Conservation (phyloP, 176 grass and related monocot genomes). For the Hyparrhenia diplandra region DNA sequence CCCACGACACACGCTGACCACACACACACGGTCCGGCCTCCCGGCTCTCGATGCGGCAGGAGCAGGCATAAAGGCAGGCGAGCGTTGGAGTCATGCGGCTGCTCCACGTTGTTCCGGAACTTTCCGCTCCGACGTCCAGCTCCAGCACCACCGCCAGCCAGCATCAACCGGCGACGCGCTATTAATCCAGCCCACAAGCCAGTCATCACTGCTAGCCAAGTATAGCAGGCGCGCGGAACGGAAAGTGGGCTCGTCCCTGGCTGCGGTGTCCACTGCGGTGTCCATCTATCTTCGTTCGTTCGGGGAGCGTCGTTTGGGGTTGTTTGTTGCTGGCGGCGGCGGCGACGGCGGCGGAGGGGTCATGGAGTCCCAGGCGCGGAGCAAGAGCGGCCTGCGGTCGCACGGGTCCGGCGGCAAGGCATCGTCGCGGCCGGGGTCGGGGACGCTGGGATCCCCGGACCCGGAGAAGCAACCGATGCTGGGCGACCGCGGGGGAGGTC, state of each 20-base stretch:
- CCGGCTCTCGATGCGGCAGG: not conserved
- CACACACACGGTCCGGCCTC: not conserved
- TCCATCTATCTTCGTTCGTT: not conserved
- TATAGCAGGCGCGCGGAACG: not conserved
- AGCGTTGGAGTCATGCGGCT: slow-evolving; percentile 4
- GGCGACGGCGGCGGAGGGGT: not conserved
- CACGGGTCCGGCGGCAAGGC: slow-evolving; percentile 37
- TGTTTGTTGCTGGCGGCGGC: not conserved
- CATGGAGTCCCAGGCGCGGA: slow-evolving; percentile 38
- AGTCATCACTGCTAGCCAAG: not conserved
- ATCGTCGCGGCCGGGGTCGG: slow-evolving; percentile 4
- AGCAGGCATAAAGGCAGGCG: slow-evolving; percentile 26
- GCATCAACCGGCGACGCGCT: too few species aligned
- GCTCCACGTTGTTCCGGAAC: slow-evolving; percentile 50
- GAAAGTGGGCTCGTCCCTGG: not conserved
- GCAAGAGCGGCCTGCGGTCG: slow-evolving; percentile 33
- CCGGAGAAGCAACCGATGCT: slow-evolving; percentile 16
- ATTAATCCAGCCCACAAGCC: not conserved
- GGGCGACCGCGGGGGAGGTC: slow-evolving; percentile 38
- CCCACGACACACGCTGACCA: slow-evolving; percentile 17
- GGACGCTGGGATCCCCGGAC: slow-evolving; percentile 1
- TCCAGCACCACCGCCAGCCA: not conserved
- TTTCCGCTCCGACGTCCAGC: slow-evolving; percentile 16
- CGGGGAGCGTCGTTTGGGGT: not conserved
- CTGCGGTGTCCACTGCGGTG: too few species aligned